These are phyloP conservation scores for Colletotrichum caudatum DNA, from an alignment of 2,329 filamentous ascomycete species.

Conservation along the genomic window DNA sequence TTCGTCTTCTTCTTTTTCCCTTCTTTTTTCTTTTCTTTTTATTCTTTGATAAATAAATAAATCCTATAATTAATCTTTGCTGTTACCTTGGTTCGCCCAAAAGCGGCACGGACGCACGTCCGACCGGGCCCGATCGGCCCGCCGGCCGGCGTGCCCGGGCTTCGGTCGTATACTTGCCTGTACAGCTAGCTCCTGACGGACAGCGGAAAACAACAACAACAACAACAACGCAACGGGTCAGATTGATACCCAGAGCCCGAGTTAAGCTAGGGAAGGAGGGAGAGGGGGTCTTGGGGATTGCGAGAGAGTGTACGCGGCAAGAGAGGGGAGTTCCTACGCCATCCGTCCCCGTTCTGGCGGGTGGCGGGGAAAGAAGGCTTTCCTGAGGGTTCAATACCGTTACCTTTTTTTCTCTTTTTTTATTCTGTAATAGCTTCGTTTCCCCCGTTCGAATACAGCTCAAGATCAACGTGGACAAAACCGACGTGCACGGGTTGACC, in stretches of 20 bases:
- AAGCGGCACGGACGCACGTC: neutral
- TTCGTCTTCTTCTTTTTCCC: neutral
- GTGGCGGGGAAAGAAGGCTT: neutral
- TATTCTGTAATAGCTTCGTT: neutral
- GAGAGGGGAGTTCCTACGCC: neutral
- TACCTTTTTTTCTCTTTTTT: neutral
- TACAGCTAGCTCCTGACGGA: neutral
- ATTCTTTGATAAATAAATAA: no score
- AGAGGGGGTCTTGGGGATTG: neutral
- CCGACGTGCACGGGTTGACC: conserved; percentile 28
- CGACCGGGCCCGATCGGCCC: neutral
- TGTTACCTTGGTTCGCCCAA: neutral
- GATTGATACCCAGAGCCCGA: neutral
- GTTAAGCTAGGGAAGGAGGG: neutral
- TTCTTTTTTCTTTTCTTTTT: neutral
- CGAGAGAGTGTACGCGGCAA: no score
- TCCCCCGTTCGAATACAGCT: neutral
- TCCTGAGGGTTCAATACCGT: neutral
- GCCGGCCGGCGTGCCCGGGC: no score
- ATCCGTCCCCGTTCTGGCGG: neutral
- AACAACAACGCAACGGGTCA: neutral
- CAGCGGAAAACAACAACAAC: neutral
- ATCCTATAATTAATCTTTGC: neutral
- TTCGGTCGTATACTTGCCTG: neutral
- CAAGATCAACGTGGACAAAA: conserved; percentile 19